These are phyloP conservation scores for Dendrocalamus latiflorus DNA, from an alignment of 202 grass and related monocot species.

Conservation along the genomic window DNA sequence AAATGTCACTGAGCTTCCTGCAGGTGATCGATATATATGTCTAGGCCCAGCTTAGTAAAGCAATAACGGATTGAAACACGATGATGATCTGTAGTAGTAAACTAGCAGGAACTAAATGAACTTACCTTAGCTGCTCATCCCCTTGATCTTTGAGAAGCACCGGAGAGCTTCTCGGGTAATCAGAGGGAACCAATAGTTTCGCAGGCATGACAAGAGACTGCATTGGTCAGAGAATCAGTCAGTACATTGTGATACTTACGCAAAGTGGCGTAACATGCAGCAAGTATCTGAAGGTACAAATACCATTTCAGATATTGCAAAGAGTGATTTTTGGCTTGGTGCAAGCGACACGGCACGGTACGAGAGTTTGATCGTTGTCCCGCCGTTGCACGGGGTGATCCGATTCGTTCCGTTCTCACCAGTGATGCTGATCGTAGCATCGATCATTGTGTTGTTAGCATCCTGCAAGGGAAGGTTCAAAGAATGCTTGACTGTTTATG, in stretches of 20 bases:
- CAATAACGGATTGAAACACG: background rate
- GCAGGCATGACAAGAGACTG: constrained; percentile 33
- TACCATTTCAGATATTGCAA: constrained; percentile 33
- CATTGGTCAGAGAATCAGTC: background rate
- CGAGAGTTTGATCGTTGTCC: constrained; percentile 29
- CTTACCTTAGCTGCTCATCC: constrained; percentile 10
- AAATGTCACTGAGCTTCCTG: constrained; percentile 7
- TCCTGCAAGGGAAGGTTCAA: background rate
- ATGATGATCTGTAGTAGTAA: background rate
- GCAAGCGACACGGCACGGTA: constrained; percentile 25
- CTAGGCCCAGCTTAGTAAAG: background rate
- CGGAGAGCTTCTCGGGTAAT: constrained; percentile 50
- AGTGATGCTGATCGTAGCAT: constrained; percentile 29
- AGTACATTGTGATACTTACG: background rate
- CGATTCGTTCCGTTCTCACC: background rate
- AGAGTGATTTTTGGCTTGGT: constrained; percentile 17
- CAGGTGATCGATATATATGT: background rate
- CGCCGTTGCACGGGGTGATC: background rate
- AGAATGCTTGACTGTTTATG: background rate
- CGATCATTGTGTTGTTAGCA: constrained; percentile 25
- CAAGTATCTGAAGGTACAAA: background rate
- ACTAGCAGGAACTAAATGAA: background rate
- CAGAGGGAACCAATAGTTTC: constrained; percentile 29
- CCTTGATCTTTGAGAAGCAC: constrained; percentile 17
- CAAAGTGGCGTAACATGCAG: background rate